A percentile compares a stretch with the other conserved stretches of the same genome.
Conservation (phyloP, 2,329 filamentous ascomycete species). For the Penicillium nordicum region DNA sequence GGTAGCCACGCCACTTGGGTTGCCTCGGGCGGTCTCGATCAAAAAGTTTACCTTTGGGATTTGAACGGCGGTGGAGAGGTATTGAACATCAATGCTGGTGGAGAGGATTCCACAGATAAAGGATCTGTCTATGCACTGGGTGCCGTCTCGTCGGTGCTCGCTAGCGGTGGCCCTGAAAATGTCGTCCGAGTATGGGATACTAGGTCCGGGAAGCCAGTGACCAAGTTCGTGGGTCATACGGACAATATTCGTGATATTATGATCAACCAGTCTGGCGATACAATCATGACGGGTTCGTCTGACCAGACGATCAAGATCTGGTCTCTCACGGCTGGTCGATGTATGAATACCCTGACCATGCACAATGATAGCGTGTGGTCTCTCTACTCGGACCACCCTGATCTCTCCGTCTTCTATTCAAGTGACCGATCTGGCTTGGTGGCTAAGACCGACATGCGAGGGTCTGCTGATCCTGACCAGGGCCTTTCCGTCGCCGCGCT, state of each 20-base stretch:
- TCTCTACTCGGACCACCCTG: constrained; percentile 81
- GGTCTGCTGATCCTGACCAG: constrained; percentile 73
- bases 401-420: constrained; percentile 88
- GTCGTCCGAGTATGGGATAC: constrained; percentile 91
- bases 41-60: constrained; percentile 92
- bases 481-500: constrained; percentile 86
- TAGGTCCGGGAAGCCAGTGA: constrained; percentile 81
- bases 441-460: constrained; percentile 91
- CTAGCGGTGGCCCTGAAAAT: constrained; percentile 90
- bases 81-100: constrained; percentile 71
- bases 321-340: constrained; percentile 91
- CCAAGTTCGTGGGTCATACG: constrained; percentile 94
- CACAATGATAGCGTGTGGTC: constrained; percentile 98
- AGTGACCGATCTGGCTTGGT: constrained; percentile 87
- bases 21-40: constrained; percentile 87
- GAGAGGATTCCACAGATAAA: constrained; percentile 80
- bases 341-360: constrained; percentile 98
- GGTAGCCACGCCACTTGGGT: constrained; percentile 73
- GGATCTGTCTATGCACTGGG: constrained; percentile 92
- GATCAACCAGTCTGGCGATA: constrained; percentile 83
- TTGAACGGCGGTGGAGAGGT: constrained; percentile 81
- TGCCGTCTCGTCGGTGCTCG: constrained; percentile 74
- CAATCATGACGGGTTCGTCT: constrained; percentile 87
- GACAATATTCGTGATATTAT: constrained; percentile 91
- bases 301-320: constrained; percentile 98